Percentiles rank a stretch among this genome's conserved stretches.
Conservation (phyloP, 2,329 filamentous ascomycete species). For the Pseudogymnoascus sp. region DNA sequence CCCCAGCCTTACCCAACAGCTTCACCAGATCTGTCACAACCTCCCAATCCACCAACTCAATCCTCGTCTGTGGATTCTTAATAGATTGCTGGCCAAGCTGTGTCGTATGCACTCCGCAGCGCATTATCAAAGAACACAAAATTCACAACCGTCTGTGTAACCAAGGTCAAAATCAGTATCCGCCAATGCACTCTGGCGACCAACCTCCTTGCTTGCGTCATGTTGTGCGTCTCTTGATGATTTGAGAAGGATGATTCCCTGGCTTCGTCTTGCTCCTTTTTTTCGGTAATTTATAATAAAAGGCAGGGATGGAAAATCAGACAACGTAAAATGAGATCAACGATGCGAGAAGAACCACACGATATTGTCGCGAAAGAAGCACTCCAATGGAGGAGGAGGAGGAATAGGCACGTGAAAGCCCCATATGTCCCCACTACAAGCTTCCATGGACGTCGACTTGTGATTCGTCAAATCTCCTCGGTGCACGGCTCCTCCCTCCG, state of each 20-base stretch:
- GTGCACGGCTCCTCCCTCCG: too few species aligned
- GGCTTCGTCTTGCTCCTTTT: background rate
- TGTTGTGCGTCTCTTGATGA: background rate
- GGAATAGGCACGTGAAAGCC: too few species aligned
- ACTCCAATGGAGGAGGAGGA: too few species aligned
- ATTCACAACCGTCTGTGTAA: background rate
- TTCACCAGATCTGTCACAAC: background rate
- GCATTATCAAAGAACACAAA: background rate
- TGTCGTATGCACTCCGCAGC: background rate
- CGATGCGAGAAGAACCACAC: background rate
- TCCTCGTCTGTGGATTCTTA: background rate
- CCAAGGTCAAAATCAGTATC: background rate
- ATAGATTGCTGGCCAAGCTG: background rate
- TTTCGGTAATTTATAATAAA: background rate
- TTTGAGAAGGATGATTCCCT: background rate
- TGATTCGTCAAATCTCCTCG: too few species aligned
- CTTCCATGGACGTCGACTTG: too few species aligned
- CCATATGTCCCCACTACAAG: too few species aligned
- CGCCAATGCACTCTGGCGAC: background rate
- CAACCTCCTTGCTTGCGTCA: background rate
- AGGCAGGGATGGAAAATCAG: background rate
- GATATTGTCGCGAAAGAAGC: background rate
- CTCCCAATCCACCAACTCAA: background rate
- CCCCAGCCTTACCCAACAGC: background rate
- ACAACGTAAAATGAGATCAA: background rate